Evolutionary conservation across 31 red algal species (phyloP), one percentile per base, ranked within the genome.

Genomic region (Bonnemaisonia californica): DNA sequence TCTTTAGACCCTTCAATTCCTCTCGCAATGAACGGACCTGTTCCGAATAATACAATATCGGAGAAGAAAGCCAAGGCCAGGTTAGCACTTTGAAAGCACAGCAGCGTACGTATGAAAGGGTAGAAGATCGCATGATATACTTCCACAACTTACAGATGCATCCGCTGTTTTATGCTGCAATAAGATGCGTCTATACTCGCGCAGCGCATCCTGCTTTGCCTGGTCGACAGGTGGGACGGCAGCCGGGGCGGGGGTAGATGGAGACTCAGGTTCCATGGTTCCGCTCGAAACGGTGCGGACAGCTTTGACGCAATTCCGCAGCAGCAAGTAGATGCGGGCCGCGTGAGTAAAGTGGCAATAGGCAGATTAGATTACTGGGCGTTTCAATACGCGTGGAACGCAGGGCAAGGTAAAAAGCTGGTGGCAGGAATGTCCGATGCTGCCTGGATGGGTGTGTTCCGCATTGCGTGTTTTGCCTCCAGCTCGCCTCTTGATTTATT

Each of bases 101-200:
- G n/a, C n/a, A n/a, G n/a, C n/a, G n/a, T n/a, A n/a, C n/a, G 31
- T 11, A 62, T 60, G 32, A 66, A 62, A 77, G 21, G 60, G 31
- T 9, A 18, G 9, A 69, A 22, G 34, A 9, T 4, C 7, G 26
- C 1, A 67, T 30, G n/a, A n/a, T n/a, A n/a, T n/a, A n/a, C n/a
- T n/a, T n/a, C 35, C 5, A 9, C 18, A 82, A 84, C 89, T 73
- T 86, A 95, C 93, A 32, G 76, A 74, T 35, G 87, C 77, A 68
- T 95, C 93, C 23, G 82, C 82, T 65, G 90, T 86, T 58, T 88
- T 88, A 57, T 95, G 93, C 31, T 84, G 31, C n/a, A 84, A 75
- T 36, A 95, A 72, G 18, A 91, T 81, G 36, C 88, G 82, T 42
- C 93, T 87, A 76, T 90, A 95, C 26, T 91, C 88, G 29, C 77